These are phyloP conservation scores for Zymoseptoria passerinii DNA, from an alignment of 2,329 filamentous ascomycete genomes.

Conservation along the genomic window DNA sequence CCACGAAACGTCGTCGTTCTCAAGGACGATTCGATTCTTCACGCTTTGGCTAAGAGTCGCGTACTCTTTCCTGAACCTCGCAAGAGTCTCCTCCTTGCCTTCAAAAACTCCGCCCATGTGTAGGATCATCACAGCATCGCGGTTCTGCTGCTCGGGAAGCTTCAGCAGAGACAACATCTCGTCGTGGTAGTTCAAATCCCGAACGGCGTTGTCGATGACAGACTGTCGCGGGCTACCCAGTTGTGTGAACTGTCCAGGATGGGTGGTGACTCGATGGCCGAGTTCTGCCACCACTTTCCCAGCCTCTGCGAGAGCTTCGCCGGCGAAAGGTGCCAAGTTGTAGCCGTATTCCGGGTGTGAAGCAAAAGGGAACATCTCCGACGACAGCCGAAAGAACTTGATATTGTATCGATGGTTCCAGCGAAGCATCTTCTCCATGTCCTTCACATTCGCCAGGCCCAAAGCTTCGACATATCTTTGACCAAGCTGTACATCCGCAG, in stretches of 20 bases:
- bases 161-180: constrained; percentile 73
- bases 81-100: constrained; percentile 70
- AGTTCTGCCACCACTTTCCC: constrained; percentile 69
- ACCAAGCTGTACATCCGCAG: constrained; percentile 58
- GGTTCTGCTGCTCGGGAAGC: constrained; percentile 67
- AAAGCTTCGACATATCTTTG: constrained; percentile 66
- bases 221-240: constrained; percentile 71
- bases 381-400: constrained; percentile 75
- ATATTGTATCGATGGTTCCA: constrained; percentile 94
- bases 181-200: constrained; percentile 81
- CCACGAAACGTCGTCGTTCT: constrained; percentile 92
- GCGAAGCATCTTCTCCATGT: constrained; percentile 74
- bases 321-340: constrained; percentile 72
- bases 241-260: constrained; percentile 90
- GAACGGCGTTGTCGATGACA: constrained; percentile 67
- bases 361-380: constrained; percentile 95
- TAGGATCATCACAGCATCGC: constrained; percentile 86
- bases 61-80: constrained; percentile 72
- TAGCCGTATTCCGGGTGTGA: constrained; percentile 84
- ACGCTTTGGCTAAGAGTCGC: constrained; percentile 55
- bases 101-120: constrained; percentile 90
- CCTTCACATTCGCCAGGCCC: constrained; percentile 71
- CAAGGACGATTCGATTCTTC: constrained; percentile 74
- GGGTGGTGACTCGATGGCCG: constrained; percentile 78
- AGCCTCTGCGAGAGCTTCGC: constrained; percentile 65